Evolutionary conservation across 164 flowering plant species (phyloP).

Genomic region (Magnolia changhungtana): DNA sequence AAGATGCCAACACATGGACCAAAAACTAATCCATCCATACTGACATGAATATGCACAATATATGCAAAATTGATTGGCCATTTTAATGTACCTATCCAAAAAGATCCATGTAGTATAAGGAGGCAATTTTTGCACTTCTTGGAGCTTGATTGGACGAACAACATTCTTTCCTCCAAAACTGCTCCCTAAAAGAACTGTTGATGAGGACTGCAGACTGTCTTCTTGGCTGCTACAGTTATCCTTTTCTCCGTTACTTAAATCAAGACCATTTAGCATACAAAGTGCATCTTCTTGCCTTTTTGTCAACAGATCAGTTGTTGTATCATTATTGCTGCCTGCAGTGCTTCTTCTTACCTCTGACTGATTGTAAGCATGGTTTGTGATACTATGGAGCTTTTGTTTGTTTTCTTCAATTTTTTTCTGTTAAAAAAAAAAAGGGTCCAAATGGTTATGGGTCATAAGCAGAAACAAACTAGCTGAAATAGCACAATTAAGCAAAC

Average conservation of each 20-base stretch:
- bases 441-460: background rate
- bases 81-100: constrained; percentile 65
- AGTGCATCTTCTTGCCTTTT: constrained; percentile 77
- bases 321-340: constrained; percentile 15
- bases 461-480: constrained; percentile 4
- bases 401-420: constrained; percentile 71
- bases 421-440: constrained; percentile 31
- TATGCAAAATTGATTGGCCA: background rate
- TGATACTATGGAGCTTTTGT: constrained; percentile 46
- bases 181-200: constrained; percentile 68
- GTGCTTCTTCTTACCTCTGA: constrained; percentile 44
- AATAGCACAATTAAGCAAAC: background rate
- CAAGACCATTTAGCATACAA: constrained; percentile 58
- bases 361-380: constrained; percentile 38
- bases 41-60: background rate
- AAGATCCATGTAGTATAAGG: constrained; percentile 99
- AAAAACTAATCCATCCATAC: background rate
- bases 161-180: constrained; percentile 66
- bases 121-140: constrained; percentile 72
- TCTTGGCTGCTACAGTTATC: constrained; percentile 49
- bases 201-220: constrained; percentile 51
- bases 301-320: constrained; percentile 40
- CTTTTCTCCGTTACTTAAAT: constrained; percentile 41
- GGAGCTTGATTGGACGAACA: constrained; percentile 70
- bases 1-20: background rate